These are phyloP conservation scores for Blastobotrys illinoisensis DNA, from an alignment of 1,139 yeast genomes.

Conservation along the genomic window DNA sequence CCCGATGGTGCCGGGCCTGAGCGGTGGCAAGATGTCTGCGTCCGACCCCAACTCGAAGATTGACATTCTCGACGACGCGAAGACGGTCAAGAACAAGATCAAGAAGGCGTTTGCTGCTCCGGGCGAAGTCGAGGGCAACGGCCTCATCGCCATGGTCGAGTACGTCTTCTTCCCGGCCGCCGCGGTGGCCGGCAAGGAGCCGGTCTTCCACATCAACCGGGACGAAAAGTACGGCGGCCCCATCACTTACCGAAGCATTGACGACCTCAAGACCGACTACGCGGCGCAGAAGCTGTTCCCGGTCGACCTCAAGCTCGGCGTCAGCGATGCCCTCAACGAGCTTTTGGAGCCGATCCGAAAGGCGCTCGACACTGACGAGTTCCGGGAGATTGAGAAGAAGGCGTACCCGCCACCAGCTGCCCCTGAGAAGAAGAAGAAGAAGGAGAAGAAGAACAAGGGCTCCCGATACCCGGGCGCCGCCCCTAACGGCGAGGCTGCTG, in stretches of 20 bases:
- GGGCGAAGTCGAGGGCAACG: slow-evolving; percentile 87
- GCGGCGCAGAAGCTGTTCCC: slow-evolving; percentile 74
- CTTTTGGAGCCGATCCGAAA: slow-evolving; percentile 81
- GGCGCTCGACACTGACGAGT: slow-evolving; percentile 59
- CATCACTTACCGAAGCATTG: slow-evolving; percentile 62
- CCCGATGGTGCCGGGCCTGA: slow-evolving; percentile 96
- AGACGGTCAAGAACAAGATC: slow-evolving; percentile 81
- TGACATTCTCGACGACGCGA: slow-evolving; percentile 86
- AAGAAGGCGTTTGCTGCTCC: slow-evolving; percentile 93
- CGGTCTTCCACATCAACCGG: slow-evolving; percentile 73
- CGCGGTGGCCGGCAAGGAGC: slow-evolving; percentile 49
- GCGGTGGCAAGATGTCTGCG: slow-evolving; percentile 97
- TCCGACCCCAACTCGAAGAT: slow-evolving; percentile 98
- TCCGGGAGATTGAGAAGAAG: slow-evolving; percentile 63
- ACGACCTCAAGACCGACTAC: slow-evolving; percentile 67
- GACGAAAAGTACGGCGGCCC: slow-evolving; percentile 98
- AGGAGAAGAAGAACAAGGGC: slow-evolving; percentile 83
- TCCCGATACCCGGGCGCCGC: slow-evolving; percentile 69
- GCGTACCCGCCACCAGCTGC: slow-evolving; percentile 81
- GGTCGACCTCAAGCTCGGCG: slow-evolving; percentile 90
- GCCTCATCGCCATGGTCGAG: slow-evolving; percentile 79
- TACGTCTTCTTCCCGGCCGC: slow-evolving; percentile 82
- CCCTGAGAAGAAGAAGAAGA: slow-evolving; percentile 50
- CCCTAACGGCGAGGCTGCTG: slow-evolving; percentile 12
- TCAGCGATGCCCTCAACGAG: slow-evolving; percentile 72